Conservation (phyloP, 179 eudicot genomes). For the Vitellaria paradoxa region DNA sequence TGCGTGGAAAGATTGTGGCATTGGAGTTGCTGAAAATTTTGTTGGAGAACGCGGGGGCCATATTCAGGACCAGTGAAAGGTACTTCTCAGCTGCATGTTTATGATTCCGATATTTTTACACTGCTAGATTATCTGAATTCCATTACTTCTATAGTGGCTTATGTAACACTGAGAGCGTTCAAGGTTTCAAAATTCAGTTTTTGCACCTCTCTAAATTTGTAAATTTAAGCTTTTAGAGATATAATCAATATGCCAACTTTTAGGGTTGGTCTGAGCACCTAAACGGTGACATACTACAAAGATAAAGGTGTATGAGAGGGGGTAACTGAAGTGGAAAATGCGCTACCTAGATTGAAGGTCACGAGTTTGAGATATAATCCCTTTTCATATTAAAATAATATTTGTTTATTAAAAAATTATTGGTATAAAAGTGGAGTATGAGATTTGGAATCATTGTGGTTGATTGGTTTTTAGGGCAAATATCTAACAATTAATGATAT, state of each 20-base stretch:
- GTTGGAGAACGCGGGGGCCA: conserved; percentile 96
- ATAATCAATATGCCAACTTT: neutral
- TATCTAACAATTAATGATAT: neutral
- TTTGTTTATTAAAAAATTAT: neutral
- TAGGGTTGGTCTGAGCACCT: neutral
- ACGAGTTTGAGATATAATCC: too few species aligned
- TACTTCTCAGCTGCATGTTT: conserved; percentile 15
- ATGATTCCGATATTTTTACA: neutral
- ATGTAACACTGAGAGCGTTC: neutral
- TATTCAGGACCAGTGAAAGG: conserved; percentile 98
- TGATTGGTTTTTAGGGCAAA: neutral
- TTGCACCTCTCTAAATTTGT: neutral
- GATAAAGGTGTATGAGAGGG: too few species aligned
- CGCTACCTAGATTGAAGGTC: too few species aligned
- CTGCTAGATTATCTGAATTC: neutral
- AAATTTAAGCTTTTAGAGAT: neutral
- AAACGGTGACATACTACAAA: neutral
- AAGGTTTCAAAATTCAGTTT: neutral
- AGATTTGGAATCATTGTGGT: neutral
- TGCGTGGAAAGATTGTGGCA: conserved; percentile 95
- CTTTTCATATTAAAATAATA: too few species aligned
- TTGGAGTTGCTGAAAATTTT: conserved; percentile 96
- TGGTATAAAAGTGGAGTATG: neutral
- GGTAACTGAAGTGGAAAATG: too few species aligned
- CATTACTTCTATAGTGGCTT: neutral